A percentile compares a stretch with the other conserved stretches of the same genome.
Conservation (phyloP, 495 filamentous ascomycete genomes). For the Penicillium lividum region DNA sequence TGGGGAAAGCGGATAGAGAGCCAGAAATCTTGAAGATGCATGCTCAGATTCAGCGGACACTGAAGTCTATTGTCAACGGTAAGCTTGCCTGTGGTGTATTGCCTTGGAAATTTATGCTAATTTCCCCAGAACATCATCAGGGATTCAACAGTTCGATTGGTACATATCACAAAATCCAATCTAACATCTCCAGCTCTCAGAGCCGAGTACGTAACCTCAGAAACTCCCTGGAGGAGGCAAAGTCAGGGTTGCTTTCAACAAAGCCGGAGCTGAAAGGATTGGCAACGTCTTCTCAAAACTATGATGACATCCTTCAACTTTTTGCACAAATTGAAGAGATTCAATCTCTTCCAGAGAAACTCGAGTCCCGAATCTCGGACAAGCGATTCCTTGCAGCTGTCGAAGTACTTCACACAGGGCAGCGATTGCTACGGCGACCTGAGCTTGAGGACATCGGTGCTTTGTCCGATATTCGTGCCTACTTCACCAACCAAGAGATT, state of each 20-base stretch:
- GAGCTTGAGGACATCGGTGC: constrained; percentile 93
- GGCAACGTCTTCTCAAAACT: constrained; percentile 81
- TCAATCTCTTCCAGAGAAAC: constrained; percentile 84
- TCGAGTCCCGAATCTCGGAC: constrained; percentile 92
- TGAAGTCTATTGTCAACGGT: constrained; percentile 93
- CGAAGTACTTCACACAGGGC: constrained; percentile 82
- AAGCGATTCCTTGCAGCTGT: constrained; percentile 94
- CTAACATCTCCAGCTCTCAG: constrained; percentile 87
- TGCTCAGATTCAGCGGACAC: constrained; percentile 78
- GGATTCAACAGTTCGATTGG: constrained; percentile 99
- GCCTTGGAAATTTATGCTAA: constrained; percentile 8
- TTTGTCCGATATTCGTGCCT: constrained; percentile 78
- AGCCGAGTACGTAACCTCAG: constrained; percentile 78
- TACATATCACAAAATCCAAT: constrained; percentile 97
- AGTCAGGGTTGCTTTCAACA: constrained; percentile 76
- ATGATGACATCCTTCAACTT: constrained; percentile 86
- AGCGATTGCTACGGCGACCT: constrained; percentile 77
- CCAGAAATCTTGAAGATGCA: constrained; percentile 79
- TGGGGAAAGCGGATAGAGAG: constrained; percentile 87
- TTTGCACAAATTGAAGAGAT: constrained; percentile 85
- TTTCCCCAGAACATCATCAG: constrained; percentile 80
- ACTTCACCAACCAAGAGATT: constrained; percentile 89
- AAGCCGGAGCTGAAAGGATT: constrained; percentile 90
- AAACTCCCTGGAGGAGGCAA: constrained; percentile 79
- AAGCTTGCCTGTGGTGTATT: constrained; percentile 2